Base-by-base conservation (phyloP, 768 basidiomycete species). In the Psilocybe cyanescens region DNA sequence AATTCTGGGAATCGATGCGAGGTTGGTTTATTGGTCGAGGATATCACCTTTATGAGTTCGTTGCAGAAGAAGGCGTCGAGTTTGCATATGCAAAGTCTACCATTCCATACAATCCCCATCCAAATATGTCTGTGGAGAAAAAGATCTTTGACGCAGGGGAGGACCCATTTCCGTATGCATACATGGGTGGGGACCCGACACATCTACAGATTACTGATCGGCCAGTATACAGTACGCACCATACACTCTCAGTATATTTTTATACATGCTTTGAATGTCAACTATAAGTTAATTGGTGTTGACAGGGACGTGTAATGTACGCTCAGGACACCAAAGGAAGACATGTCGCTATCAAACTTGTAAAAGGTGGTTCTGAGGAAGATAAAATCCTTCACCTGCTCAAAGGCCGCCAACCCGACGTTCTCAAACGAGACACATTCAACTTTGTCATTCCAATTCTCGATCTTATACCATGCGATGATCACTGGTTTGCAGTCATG, bases 401-500 rank as follows among this genome's bases (percentile, higher is more conserved):
- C 24, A 28, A 19, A 49, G 24, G 24, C 24, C 4, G 17, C 1
- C 47, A 49, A 49, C 47, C 47, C 16, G 17, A 24, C 16, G 8
- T 35, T 9, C 17, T 28, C 7, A 30, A 54, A 11, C 24, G n/a
- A 6, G 52, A 54, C 16, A 31, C 31, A 8, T 54, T 54, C 33
- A 28, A 28, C 14, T 54, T 16, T 54, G 33, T 54, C 14, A 35
- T 54, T 37, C 52, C 52, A n/a, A 16, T 54, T 3, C 52, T 54
- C 31, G 16, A 28, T 37, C 52, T 54, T n/a, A 8, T 54, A 24
- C 52, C 52, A 16, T 54, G 31, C n/a, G 30, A 54, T 4, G 31
- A 54, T 17, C 31, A 54, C 30, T 54, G 52, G 52, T 41, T 54
- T 37, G 14, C 31, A 37, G 30, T 54, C 31, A 54, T 54, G 52